phyloP scores from a whole-genome alignment of 371 early-diverging fungal genomes.

The Mortierella sp. region DNA sequence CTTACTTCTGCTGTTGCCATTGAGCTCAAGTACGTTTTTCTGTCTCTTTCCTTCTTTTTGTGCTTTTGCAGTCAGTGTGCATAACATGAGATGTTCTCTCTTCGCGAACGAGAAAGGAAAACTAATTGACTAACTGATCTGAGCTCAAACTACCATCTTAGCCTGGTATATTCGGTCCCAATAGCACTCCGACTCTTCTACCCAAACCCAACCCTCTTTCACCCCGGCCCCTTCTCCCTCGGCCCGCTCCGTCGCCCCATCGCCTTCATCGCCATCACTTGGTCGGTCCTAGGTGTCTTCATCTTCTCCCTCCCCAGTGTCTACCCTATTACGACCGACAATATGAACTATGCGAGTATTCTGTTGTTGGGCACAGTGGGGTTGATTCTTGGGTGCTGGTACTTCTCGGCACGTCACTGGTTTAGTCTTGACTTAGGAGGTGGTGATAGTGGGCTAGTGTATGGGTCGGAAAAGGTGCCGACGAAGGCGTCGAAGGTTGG shows the following conservation, averaged over 20 bases:
- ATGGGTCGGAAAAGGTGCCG: neutral
- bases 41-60: neutral
- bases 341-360: constrained; percentile 47
- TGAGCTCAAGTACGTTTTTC: constrained; percentile 36
- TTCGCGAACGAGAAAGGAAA: neutral
- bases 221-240: constrained; percentile 37
- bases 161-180: constrained; percentile 32
- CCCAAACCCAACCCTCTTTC: constrained; percentile 37
- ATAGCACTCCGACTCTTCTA: constrained; percentile 32
- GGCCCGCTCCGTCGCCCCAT: constrained; percentile 24
- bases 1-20: constrained; percentile 41
- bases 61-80: neutral
- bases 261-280: constrained; percentile 16
- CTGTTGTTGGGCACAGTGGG: constrained; percentile 20
- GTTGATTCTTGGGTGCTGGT: constrained; percentile 36
- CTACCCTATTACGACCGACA: constrained; percentile 27
- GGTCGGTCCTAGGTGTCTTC: constrained; percentile 17
- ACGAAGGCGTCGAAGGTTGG: too few relatives aligned
- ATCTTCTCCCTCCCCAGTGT: constrained; percentile 27
- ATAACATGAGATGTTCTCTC: too few relatives aligned
- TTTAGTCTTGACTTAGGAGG: constrained; percentile 1
- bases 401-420: constrained; percentile 35
- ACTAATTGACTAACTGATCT: neutral
- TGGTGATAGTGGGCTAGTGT: too few relatives aligned
- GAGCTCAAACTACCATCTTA: neutral